Evolutionary conservation across 768 basidiomycete species (phyloP), one percentile per base, ranked within the genome.

Genomic region (Xanthoconium stramineum): DNA sequence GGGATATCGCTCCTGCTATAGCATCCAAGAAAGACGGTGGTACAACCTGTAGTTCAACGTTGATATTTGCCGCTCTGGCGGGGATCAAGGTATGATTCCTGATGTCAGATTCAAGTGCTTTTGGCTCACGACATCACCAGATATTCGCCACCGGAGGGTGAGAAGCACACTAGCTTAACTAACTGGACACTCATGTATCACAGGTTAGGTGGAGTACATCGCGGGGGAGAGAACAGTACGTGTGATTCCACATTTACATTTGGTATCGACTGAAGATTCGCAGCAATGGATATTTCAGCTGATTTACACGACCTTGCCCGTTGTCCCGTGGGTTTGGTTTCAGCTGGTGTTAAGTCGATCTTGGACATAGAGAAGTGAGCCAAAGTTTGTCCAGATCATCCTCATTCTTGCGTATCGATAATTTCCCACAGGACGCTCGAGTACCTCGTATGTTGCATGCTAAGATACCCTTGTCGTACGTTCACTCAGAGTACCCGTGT

Each of bases 281-380:
- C 62, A 97, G 93, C 91, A 17, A 84, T 98, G 84, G 96, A 99
- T 65, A 77, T 99, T 30, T 98, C 96, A 15, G 94, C 96, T 15
- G 96, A 99, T 69, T 77, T 99, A 15, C 86, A 87, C 10, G 94
- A 98, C 69, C 81, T 99, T 35, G 79, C 89, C 20, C 81, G 91
- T 19, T 96, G 92, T 63, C 89, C 94, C 20, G 91, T 98, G 44
- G 94, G 89, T 4, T 80, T 99, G 36, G 85, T 98, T 11, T 96
- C 95, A 17, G 89, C 94, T 11, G 97, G 97, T 12, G 86, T 91
- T 19, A 99, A 98, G 70, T 92, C 90, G 0, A 98, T 99, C 58
- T 72, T 99, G 42, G 97, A 99, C 69, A 94, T 98, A 56, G 89
- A 89, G 55, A 81, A 83, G 89, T 84, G 52, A 52, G 57, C 36